These are phyloP conservation scores for Gentiana straminea DNA, from an alignment of 257 asterid genomes.

Conservation along the genomic window DNA sequence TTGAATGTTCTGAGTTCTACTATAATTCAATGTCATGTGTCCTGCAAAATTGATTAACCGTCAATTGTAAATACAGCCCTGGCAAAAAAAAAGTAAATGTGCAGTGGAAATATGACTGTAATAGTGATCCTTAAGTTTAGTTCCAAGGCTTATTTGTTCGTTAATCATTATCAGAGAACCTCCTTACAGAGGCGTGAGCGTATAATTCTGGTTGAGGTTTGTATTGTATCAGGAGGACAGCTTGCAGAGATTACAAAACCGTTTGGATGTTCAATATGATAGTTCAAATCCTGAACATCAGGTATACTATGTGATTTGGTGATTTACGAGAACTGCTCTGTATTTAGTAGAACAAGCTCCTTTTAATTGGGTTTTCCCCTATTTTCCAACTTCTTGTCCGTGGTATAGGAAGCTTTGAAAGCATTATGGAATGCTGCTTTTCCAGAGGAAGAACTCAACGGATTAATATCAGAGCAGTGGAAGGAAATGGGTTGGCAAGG, in stretches of 20 bases:
- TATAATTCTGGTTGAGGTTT: background rate
- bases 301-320: constrained; percentile 34
- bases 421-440: constrained; percentile 86
- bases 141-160: too few species aligned
- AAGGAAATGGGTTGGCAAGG: constrained; percentile 99
- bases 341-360: constrained; percentile 1
- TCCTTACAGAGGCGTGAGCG: background rate
- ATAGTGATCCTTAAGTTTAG: too few species aligned
- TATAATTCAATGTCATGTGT: too few species aligned
- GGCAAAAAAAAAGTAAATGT: too few species aligned
- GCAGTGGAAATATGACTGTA: too few species aligned
- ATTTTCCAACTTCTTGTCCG: constrained; percentile 7
- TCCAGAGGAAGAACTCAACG: constrained; percentile 71
- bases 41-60: too few species aligned
- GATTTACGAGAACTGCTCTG: background rate
- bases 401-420: constrained; percentile 62
- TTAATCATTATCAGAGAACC: background rate
- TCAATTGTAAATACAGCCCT: too few species aligned
- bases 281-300: constrained; percentile 74
- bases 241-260: constrained; percentile 69
- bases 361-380: constrained; percentile 1
- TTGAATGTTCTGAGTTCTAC: too few species aligned
- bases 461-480: constrained; percentile 97
- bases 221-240: constrained; percentile 69
- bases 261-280: constrained; percentile 78